Percentiles rank a stretch among this genome's conserved stretches.
These are phyloP conservation scores for Stagonosporopsis vannaccii DNA, from an alignment of 2,329 filamentous ascomycete genomes.

Conservation along the genomic window DNA sequence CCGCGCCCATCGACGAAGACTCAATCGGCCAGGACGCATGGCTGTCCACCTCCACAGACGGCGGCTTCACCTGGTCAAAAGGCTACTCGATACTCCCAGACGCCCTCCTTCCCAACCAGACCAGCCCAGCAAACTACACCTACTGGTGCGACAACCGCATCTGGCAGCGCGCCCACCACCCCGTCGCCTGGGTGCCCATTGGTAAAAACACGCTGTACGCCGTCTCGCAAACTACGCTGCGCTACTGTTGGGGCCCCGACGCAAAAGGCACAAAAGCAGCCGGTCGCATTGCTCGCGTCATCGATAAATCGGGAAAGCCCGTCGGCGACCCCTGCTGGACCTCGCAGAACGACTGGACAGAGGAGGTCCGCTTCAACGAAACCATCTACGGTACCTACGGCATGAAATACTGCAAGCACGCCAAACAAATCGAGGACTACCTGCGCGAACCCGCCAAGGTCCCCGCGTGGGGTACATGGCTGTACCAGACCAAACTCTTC, in stretches of 20 bases:
- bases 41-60: conserved; percentile 23
- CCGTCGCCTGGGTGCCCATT: conserved; percentile 20
- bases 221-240: conserved; percentile 22
- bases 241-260: conserved; percentile 22
- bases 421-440: conserved; percentile 21
- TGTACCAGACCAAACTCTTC: conserved; percentile 22
- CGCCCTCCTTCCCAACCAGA: conserved; percentile 19
- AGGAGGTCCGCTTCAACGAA: conserved; percentile 22
- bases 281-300: conserved; percentile 19
- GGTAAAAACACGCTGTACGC: conserved; percentile 17
- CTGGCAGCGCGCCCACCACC: conserved; percentile 24
- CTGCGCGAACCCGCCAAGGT: conserved; percentile 18
- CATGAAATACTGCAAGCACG: conserved; percentile 23
- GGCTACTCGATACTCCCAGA: conserved; percentile 19
- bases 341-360: conserved; percentile 20
- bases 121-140: conserved; percentile 20
- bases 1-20: conserved; percentile 24
- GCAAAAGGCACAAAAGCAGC: conserved; percentile 24
- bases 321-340: conserved; percentile 25
- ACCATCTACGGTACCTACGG: conserved; percentile 23
- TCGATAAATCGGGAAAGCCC: conserved; percentile 11
- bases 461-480: conserved; percentile 23
- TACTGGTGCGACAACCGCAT: conserved; percentile 24
- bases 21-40: conserved; percentile 21
- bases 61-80: conserved; percentile 22